A percentile compares a stretch with the other conserved stretches of the same genome.
These are phyloP conservation scores for Golubevia pallescens DNA, from an alignment of 1,284 basidiomycete species.

Conservation along the genomic window DNA sequence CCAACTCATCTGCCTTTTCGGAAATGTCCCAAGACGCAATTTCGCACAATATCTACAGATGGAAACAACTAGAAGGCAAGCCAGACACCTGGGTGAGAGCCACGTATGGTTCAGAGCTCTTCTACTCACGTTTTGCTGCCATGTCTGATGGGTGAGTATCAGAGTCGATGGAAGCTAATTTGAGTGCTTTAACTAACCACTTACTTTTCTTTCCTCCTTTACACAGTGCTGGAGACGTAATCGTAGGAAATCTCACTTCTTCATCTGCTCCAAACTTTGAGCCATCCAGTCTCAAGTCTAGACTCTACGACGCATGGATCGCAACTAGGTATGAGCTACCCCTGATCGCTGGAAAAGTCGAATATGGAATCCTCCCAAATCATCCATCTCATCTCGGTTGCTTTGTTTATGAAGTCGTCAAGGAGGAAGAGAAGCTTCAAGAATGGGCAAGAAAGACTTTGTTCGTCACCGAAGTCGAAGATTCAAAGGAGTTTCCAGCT, in stretches of 20 bases:
- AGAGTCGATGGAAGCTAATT: too few relatives aligned
- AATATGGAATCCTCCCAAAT: neutral
- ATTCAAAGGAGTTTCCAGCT: neutral
- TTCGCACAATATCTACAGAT: too few relatives aligned
- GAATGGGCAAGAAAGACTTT: neutral
- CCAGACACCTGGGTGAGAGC: too few relatives aligned
- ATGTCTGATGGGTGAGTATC: too few relatives aligned
- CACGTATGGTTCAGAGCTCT: too few relatives aligned
- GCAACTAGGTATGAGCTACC: neutral
- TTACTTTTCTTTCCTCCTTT: too few relatives aligned
- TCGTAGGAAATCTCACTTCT: neutral
- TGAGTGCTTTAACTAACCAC: too few relatives aligned
- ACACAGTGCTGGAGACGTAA: neutral
- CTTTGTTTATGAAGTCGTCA: neutral
- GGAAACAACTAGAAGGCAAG: too few relatives aligned
- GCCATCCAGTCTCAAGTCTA: neutral
- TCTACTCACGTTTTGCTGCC: too few relatives aligned
- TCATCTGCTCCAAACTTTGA: neutral
- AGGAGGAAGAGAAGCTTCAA: neutral
- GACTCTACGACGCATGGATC: neutral
- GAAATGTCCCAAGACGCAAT: too few relatives aligned
- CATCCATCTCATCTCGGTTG: neutral
- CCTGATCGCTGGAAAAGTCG: neutral
- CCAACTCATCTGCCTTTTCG: too few relatives aligned
- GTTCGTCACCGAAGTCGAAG: neutral